phyloP scores from a whole-genome alignment of 352 stramenopile species.

The Phytopythium oedochilum region DNA sequence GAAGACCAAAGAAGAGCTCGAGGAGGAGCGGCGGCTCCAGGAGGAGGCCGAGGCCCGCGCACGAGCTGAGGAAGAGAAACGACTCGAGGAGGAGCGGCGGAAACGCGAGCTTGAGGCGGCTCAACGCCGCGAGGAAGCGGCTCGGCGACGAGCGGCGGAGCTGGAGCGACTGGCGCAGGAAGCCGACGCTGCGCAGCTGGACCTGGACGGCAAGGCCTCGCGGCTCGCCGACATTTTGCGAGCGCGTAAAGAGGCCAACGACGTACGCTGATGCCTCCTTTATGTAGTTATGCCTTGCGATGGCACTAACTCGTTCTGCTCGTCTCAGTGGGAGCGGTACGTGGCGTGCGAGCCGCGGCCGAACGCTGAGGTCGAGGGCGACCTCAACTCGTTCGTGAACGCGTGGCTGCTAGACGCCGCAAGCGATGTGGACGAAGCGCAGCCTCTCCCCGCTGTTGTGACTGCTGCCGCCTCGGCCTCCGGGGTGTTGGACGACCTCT shows the following conservation, averaged over 20 bases:
- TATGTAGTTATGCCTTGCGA: neutral
- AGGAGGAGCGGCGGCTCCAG: conserved; percentile 66
- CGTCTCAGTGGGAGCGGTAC: conserved; percentile 63
- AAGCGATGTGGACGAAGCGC: conserved; percentile 31
- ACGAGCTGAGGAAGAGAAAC: conserved; percentile 62
- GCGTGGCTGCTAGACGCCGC: conserved; percentile 63
- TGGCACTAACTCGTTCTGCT: neutral
- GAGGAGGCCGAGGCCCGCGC: conserved; percentile 67
- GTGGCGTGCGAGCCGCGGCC: conserved; percentile 63
- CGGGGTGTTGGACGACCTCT: conserved; percentile 56
- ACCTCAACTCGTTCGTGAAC: conserved; percentile 84
- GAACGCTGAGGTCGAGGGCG: conserved; percentile 59
- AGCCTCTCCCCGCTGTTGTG: conserved; percentile 18
- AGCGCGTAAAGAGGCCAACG: conserved; percentile 53
- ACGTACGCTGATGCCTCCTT: conserved; percentile 19
- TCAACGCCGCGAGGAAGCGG: conserved; percentile 55
- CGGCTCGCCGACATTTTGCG: conserved; percentile 60
- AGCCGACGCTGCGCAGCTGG: conserved; percentile 41
- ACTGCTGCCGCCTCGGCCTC: conserved; percentile 46
- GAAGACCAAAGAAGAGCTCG: conserved; percentile 79
- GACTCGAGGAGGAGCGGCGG: conserved; percentile 62
- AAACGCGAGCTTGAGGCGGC: conserved; percentile 50
- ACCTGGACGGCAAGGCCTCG: conserved; percentile 53
- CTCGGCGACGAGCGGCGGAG: conserved; percentile 58
- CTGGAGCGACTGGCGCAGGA: conserved; percentile 52